Evolutionary conservation across 2,329 filamentous ascomycete genomes (phyloP), one percentile per base, ranked within the genome.

Genomic region (Elsinoe ampelina): DNA sequence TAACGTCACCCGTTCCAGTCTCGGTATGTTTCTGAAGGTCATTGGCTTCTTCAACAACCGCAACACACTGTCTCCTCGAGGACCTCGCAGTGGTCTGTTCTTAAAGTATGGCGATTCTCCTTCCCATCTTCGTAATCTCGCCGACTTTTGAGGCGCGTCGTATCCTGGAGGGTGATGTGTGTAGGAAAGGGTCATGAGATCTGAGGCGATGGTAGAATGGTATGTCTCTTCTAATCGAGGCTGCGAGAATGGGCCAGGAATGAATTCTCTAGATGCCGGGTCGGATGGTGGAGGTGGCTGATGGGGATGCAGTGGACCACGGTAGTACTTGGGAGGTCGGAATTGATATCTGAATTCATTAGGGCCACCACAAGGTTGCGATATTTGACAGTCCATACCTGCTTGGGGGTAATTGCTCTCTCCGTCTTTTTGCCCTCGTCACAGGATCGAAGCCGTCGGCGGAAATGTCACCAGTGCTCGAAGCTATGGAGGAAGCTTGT

Each of bases 21-120:
- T 82, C 39, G 93, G 93, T 36, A 98, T 80, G 71, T 95, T 95
- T 67, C 81, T 82, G 79, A 90, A 96, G 20, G 80, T 86, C 63
- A 82, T 80, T 8, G 79, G 80, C 61, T 80, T 78, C 58, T 78
- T 89, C 57, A 95, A 67, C 60, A 90, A 75, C 62, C 82, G 79
- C 63, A 95, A 75, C 54, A 81, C 79, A 61, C 88, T 83, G 62
- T 83, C 81, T 62, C 93, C 93, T 66, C 92, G 82, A 4, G 93
- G 93, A 1, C 86, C 88, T 61, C 93, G 85, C 62, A 88, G 81
- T 3, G 88, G 86, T 65, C 93, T 81, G 72, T 95, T 95, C 75
- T 90, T 89, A 78, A 91, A 91, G 75, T 98, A 98, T 2, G 92
- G 93, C 6, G 89, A 95, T 54, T 86, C 87, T 64, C 86, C 91